Percentiles rank a stretch among this genome's conserved stretches.
phyloP scores from a whole-genome alignment of 2,329 filamentous ascomycete genomes.

The Calonectria pauciramosa region DNA sequence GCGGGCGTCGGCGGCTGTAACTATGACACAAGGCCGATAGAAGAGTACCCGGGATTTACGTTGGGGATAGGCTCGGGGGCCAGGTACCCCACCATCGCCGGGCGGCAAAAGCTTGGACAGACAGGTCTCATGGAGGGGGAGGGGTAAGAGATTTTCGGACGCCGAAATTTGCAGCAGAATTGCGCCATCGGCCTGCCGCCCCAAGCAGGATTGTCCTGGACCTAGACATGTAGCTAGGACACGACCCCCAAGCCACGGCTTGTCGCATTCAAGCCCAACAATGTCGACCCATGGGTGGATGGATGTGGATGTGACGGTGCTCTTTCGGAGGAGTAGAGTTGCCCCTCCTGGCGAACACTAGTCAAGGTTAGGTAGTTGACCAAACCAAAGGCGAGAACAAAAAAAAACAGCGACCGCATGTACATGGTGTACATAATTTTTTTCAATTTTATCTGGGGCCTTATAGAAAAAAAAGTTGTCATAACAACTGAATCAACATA shows the following conservation, averaged over 20 bases:
- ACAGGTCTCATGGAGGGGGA: constrained; percentile 40
- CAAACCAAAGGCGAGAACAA: background rate
- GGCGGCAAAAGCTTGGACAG: constrained; percentile 31
- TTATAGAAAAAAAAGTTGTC: background rate
- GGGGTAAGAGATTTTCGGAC: constrained; percentile 41
- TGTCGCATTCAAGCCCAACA: constrained; percentile 20
- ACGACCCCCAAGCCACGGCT: background rate
- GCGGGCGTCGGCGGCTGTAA: constrained; percentile 27
- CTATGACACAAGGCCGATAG: constrained; percentile 19
- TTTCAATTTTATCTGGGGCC: background rate
- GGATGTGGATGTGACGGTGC: background rate
- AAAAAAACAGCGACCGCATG: background rate
- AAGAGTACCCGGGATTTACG: constrained; percentile 30
- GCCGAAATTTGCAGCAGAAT: constrained; percentile 42
- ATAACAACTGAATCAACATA: constrained; percentile 1
- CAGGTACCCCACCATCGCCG: constrained; percentile 38
- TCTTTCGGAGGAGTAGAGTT: background rate
- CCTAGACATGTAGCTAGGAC: constrained; percentile 3
- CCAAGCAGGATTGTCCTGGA: background rate
- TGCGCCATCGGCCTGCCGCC: constrained; percentile 44
- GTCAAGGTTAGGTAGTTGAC: background rate
- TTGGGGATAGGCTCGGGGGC: constrained; percentile 5
- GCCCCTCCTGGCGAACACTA: constrained; percentile 11
- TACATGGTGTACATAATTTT: background rate
- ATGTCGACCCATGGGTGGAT: constrained; percentile 17